phyloP scores from a whole-genome alignment of 257 asterid genomes.

The Nicotiana attenuata region DNA sequence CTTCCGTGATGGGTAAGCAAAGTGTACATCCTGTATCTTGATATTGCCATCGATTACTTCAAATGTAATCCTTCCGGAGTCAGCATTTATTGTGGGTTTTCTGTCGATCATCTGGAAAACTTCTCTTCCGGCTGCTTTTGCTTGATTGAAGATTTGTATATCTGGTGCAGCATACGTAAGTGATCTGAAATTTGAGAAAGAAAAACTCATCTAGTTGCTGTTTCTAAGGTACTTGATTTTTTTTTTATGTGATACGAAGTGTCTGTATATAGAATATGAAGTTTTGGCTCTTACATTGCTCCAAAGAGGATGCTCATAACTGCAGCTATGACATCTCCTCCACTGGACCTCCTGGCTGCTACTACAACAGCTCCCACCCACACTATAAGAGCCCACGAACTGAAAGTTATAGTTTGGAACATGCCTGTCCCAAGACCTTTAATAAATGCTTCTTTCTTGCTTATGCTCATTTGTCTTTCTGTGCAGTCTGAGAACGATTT shows the following conservation, averaged over 20 bases:
- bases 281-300: conserved; percentile 58
- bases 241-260: not conserved
- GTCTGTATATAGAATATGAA: not conserved
- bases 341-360: conserved; percentile 49
- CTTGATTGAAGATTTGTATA: conserved; percentile 80
- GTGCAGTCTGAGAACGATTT: conserved; percentile 53
- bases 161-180: conserved; percentile 88
- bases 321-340: conserved; percentile 82
- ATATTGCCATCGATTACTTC: conserved; percentile 50
- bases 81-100: conserved; percentile 49
- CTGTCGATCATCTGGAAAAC: conserved; percentile 63
- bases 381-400: conserved; percentile 83
- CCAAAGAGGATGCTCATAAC: conserved; percentile 91
- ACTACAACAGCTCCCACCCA: conserved; percentile 83
- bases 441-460: conserved; percentile 59
- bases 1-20: conserved; percentile 66
- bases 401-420: conserved; percentile 70
- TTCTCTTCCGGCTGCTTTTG: conserved; percentile 84
- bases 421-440: conserved; percentile 81
- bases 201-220: conserved; percentile 1
- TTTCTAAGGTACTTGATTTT: not conserved
- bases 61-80: conserved; percentile 33
- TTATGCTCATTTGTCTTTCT: conserved; percentile 39
- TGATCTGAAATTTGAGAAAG: conserved; percentile 45
- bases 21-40: conserved; percentile 46